Base-by-base conservation (phyloP, 1,139 yeast species). In the Barnettozyma hawaiiensis region DNA sequence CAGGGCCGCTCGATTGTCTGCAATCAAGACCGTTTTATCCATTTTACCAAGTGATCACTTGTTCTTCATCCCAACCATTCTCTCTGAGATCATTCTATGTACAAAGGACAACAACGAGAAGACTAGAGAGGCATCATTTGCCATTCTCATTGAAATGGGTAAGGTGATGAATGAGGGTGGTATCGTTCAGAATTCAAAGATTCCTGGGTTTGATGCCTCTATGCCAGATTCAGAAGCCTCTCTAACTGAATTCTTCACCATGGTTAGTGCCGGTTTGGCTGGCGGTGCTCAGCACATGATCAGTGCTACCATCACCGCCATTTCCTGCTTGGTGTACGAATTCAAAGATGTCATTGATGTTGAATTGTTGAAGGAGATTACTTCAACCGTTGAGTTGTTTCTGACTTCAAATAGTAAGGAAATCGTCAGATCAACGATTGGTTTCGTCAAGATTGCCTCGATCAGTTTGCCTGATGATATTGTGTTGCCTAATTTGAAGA, bases 91-190 rank as follows among this genome's bases (percentile, higher is more conserved):
- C 19, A 90, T 92, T 45, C 70, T 94, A 59, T 81, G 89, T 29
- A 89, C 97, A n/a, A 92, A 92, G 64, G 97, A 89, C 61, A 81
- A 80, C 41, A 92, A 92, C 60, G 97, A 90, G 64, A 85, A 87
- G 66, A 81, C 97, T 3, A 78, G 99, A 62, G 85, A 82, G 48
- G 71, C 81, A 29, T 84, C 97, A 0, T 92, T 83, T 61, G 76
- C 76, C 42, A 73, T 85, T 32, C 72, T 92, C 49, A 80, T 87
- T 41, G 73, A 76, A 41, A 87, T 90, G 90, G 97, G 95, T 47
- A 67, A 77, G 38, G 79, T 74, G 52, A 84, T 90, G 90, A 52
- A 55, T 21, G 65, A 63, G 40, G 96, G 96, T 37, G 89, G 92
- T 31, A 55, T 73, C 3, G 73, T 92, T 45, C 75, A 73, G 46